These are phyloP conservation scores for Stachybotrys elegans DNA, from an alignment of 2,329 filamentous ascomycete species.

Conservation along the genomic window DNA sequence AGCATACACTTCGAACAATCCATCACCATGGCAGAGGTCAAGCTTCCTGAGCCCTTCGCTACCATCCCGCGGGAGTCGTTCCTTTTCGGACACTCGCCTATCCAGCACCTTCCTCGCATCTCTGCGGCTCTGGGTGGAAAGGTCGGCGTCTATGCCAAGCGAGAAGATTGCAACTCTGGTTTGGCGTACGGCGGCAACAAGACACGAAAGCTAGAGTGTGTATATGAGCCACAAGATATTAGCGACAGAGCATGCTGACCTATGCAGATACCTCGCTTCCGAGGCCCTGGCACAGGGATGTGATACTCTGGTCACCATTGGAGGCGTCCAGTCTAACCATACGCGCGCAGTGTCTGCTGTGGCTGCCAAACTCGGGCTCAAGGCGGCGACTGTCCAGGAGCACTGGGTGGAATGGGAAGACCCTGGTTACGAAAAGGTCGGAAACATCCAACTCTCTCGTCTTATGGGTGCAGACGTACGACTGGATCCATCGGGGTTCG, in stretches of 20 bases:
- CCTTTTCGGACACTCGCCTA: conserved; percentile 64
- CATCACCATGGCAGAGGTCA: too few relatives aligned
- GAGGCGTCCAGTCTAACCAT: conserved; percentile 67
- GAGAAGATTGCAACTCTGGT: conserved; percentile 66
- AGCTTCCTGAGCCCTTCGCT: conserved; percentile 58
- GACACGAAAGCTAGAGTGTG: conserved; percentile 60
- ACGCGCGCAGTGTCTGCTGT: conserved; percentile 63
- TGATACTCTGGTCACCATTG: conserved; percentile 61
- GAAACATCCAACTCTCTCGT: conserved; percentile 66
- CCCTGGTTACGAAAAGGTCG: conserved; percentile 56
- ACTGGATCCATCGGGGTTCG: conserved; percentile 56
- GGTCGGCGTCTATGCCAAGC: conserved; percentile 64
- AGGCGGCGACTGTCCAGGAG: conserved; percentile 54
- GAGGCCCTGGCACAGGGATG: conserved; percentile 53
- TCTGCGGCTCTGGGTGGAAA: conserved; percentile 53
- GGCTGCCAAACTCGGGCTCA: conserved; percentile 52
- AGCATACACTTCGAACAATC: too few relatives aligned
- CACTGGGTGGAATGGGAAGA: conserved; percentile 63
- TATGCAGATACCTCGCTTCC: conserved; percentile 57
- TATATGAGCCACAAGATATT: too few relatives aligned
- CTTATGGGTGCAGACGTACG: conserved; percentile 62
- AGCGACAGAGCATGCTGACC: too few relatives aligned
- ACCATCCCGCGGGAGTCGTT: conserved; percentile 57
- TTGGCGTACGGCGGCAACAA: conserved; percentile 67
- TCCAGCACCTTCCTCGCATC: conserved; percentile 62